phyloP scores from a whole-genome alignment of 2,329 filamentous ascomycete genomes.

The Claviceps pazoutovae region DNA sequence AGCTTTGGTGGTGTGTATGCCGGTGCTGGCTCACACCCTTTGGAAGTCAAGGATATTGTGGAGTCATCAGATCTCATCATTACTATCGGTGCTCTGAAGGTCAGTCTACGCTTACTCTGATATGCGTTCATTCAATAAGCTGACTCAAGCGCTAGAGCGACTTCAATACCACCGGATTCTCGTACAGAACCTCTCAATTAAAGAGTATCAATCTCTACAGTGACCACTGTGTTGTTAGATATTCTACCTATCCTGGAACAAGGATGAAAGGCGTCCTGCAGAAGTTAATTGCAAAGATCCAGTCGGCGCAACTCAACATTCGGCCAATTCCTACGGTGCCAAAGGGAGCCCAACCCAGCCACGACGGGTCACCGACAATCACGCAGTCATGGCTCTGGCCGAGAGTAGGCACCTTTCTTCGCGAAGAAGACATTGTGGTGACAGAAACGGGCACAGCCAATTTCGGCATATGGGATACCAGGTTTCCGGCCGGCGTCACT shows the following conservation, averaged over 20 bases:
- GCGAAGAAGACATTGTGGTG: conserved; percentile 60
- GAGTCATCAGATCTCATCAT: conserved; percentile 60
- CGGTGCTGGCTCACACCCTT: conserved; percentile 56
- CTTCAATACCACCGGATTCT: conserved; percentile 74
- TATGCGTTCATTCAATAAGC: not conserved
- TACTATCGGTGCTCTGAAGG: conserved; percentile 50
- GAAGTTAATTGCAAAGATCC: conserved; percentile 49
- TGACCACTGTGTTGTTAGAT: conserved; percentile 56
- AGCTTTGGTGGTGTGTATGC: conserved; percentile 77
- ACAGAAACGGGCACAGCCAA: conserved; percentile 82
- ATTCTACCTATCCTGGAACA: conserved; percentile 65
- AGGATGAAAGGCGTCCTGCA: conserved; percentile 65
- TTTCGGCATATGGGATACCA: conserved; percentile 77
- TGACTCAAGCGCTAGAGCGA: conserved; percentile 38
- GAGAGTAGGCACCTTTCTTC: conserved; percentile 56
- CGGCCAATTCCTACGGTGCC: conserved; percentile 37
- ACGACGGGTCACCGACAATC: conserved; percentile 32
- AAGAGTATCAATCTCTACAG: conserved; percentile 73
- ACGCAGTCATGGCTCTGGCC: conserved; percentile 69
- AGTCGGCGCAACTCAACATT: conserved; percentile 43
- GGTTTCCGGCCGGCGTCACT: conserved; percentile 63
- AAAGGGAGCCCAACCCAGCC: conserved; percentile 32
- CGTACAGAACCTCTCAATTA: conserved; percentile 62
- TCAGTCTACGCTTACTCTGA: conserved; percentile 3
- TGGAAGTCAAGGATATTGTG: conserved; percentile 47